These are phyloP conservation scores for Colletotrichum siamense DNA, from an alignment of 2,329 filamentous ascomycete genomes.

Conservation along the genomic window DNA sequence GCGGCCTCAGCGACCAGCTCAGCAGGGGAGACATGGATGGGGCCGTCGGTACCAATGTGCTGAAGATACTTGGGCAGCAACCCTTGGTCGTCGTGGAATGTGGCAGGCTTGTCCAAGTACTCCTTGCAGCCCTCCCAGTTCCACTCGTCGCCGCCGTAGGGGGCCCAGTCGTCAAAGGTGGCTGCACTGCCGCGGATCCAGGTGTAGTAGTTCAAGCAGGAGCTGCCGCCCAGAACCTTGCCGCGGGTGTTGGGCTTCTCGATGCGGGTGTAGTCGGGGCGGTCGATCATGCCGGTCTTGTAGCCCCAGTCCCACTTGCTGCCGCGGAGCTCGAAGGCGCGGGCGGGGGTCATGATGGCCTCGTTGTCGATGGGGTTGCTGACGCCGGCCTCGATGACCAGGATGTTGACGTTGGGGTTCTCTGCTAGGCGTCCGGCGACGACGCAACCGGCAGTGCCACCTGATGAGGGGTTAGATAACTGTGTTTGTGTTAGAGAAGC, in stretches of 20 bases:
- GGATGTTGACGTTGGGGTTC: constrained; percentile 40
- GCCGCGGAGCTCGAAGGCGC: constrained; percentile 57
- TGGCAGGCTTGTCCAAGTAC: constrained; percentile 56
- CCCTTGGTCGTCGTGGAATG: constrained; percentile 60
- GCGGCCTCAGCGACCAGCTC: constrained; percentile 57
- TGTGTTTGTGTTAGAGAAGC: not conserved
- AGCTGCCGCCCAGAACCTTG: constrained; percentile 64
- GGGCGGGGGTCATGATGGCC: constrained; percentile 58
- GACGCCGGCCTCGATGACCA: constrained; percentile 54
- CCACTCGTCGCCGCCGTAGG: constrained; percentile 73
- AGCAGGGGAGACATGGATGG: constrained; percentile 59
- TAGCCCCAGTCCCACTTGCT: constrained; percentile 66
- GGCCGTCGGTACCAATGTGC: constrained; percentile 57
- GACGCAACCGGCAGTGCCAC: constrained; percentile 42
- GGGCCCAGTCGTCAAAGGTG: constrained; percentile 73
- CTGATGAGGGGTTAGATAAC: constrained; percentile 20
- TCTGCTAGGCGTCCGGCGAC: constrained; percentile 41
- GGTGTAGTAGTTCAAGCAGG: constrained; percentile 67
- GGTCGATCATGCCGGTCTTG: constrained; percentile 66
- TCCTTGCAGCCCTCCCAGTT: constrained; percentile 56
- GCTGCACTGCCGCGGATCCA: constrained; percentile 64
- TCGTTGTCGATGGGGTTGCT: constrained; percentile 54
- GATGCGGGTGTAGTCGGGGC: constrained; percentile 63
- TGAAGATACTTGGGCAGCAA: constrained; percentile 49
- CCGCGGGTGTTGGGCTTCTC: constrained; percentile 69